These are phyloP conservation scores for Lachancea sp. DNA, from an alignment of 805 yeast species.

Conservation along the genomic window DNA sequence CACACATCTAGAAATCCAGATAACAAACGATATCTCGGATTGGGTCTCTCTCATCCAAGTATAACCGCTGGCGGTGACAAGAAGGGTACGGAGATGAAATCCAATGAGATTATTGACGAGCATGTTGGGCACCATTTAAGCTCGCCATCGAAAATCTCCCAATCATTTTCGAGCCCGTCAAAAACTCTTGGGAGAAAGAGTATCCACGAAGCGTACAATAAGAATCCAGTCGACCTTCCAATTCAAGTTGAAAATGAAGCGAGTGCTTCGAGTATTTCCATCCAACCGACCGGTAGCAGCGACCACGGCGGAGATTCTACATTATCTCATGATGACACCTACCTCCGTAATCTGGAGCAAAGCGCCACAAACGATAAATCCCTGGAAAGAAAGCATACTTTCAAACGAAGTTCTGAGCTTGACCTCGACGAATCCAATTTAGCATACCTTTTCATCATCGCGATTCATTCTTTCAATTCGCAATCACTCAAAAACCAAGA, in stretches of 20 bases:
- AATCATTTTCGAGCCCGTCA: background rate
- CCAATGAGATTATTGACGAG: background rate
- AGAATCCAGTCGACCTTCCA: constrained; percentile 5
- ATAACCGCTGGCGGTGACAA: background rate
- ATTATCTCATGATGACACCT: constrained; percentile 3
- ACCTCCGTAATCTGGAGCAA: background rate
- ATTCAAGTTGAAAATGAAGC: background rate
- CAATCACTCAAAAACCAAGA: constrained; percentile 53
- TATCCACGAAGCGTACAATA: constrained; percentile 5
- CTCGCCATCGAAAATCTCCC: constrained; percentile 1
- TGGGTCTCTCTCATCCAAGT: background rate
- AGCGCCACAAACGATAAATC: background rate
- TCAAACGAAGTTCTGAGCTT: constrained; percentile 20
- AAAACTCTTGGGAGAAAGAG: constrained; percentile 1
- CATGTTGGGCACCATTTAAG: background rate
- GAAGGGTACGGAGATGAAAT: background rate
- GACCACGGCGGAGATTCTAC: background rate
- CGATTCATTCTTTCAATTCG: constrained; percentile 54
- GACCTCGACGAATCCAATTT: constrained; percentile 37
- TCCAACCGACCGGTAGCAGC: background rate
- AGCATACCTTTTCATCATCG: constrained; percentile 48
- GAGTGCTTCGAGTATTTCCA: background rate
- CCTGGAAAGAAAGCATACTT: constrained; percentile 16
- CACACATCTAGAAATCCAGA: background rate
- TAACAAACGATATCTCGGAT: background rate